Evolutionary conservation across 768 basidiomycete species (phyloP).

Genomic region (Exidia glandulosa): DNA sequence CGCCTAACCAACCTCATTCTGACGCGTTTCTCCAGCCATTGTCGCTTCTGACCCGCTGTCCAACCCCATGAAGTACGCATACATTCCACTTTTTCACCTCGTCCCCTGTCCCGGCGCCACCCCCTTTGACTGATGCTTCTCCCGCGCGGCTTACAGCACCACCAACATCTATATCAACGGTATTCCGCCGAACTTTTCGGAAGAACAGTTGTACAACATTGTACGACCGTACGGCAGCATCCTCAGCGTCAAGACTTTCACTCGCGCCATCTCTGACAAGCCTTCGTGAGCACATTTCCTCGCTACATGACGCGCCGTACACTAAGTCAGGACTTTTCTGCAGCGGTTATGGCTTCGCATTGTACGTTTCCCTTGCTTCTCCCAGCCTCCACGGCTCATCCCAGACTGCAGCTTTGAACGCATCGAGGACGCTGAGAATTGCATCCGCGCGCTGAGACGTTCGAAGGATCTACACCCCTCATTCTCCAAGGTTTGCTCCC

Average conservation of each 20-base stretch:
- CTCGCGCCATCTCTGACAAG: constrained; percentile 67
- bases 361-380: constrained; percentile 35
- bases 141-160: constrained; percentile 20
- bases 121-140: neutral
- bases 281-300: constrained; percentile 27
- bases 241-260: constrained; percentile 73
- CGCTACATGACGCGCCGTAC: constrained; percentile 5
- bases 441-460: constrained; percentile 57
- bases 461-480: constrained; percentile 76
- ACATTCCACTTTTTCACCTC: neutral
- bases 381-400: neutral
- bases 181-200: constrained; percentile 70
- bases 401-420: constrained; percentile 43
- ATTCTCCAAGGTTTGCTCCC: constrained; percentile 61
- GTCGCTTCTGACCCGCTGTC: neutral
- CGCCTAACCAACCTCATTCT: neutral
- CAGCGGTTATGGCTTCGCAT: constrained; percentile 69
- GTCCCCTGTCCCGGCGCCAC: neutral
- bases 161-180: constrained; percentile 88
- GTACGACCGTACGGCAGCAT: constrained; percentile 63
- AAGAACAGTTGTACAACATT: constrained; percentile 66
- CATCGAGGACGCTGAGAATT: constrained; percentile 58
- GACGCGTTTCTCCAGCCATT: neutral
- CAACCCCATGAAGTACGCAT: neutral
- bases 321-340: constrained; percentile 5